Evolutionary conservation across 371 early-diverging fungal species (phyloP), one percentile per base, ranked within the genome.

Genomic region (Syncephalastrum racemosum): DNA sequence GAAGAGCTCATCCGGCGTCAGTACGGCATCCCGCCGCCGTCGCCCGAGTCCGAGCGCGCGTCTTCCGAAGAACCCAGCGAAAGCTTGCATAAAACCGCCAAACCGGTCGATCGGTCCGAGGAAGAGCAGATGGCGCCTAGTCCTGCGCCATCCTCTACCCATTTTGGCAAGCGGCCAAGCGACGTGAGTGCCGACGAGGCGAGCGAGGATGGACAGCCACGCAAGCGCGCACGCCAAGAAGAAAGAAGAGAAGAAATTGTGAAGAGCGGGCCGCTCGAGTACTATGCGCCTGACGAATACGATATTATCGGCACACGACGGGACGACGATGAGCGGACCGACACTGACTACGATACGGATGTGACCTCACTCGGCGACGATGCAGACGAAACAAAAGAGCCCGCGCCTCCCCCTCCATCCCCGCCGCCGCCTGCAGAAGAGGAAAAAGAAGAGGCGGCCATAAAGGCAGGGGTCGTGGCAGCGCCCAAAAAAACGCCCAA

Each of bases 1-100:
- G 86, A 87, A 42, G 81, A 80, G 18, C 63, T 89, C 20, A 53
- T 87, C 40, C 64, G 66, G 36, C 36, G 36, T 2, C 36, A 31
- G 36, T 31, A 31, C 36, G 36, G 36, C 10, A 31, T 31, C 36
- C 36, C 36, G 36, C 36, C 36, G 10, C 36, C 36, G 10, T 31
- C 36, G 36, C 36, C 36, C 36, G 36, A 31, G 36, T 31, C 36
- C 10, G 36, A 31, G 1, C 36, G 36, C 0, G 36, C 36, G 0
- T 31, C 36, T 31, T 8, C 36, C 1, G 36, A 31, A 10, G 36
- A 5, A 31, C 36, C 36, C 10, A 10, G 36, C 36, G 36, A 31
- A 10, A 31, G 10, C 10, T 12, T 31, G 36, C 36, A 31, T 5
- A 12, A 31, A n/a, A n/a, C n/a, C 10, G 2, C 0, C 10, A 5